Percentiles rank a stretch among this genome's conserved stretches.
Conservation (phyloP, 1,139 yeast species). For the Geotrichum fermentans region DNA sequence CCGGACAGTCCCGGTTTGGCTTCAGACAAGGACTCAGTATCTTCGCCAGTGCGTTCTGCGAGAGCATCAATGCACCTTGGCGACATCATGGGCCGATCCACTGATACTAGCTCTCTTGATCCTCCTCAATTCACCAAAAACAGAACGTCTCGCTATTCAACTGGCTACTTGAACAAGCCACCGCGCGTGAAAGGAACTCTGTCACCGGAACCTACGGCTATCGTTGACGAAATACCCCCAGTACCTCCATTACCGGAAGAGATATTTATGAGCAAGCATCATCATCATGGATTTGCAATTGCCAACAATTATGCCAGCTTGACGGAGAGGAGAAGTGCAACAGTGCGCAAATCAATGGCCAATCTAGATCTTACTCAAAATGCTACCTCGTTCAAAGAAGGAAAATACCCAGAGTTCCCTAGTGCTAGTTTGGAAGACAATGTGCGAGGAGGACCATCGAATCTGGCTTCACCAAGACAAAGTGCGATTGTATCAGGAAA, state of each 20-base stretch:
- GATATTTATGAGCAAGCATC: conserved; percentile 12
- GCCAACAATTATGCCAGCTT: not conserved
- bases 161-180: conserved; percentile 9
- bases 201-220: conserved; percentile 18
- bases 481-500: not conserved
- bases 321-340: not conserved
- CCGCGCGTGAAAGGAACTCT: conserved; percentile 9
- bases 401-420: conserved; percentile 12
- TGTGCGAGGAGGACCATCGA: too few species aligned
- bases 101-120: conserved; percentile 7
- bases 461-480: not conserved
- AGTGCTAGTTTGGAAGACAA: too few species aligned
- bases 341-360: conserved; percentile 3
- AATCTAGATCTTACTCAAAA: not conserved
- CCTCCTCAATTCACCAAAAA: conserved; percentile 3
- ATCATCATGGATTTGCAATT: not conserved
- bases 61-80: conserved; percentile 5
- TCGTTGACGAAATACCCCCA: conserved; percentile 19
- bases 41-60: not conserved
- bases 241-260: conserved; percentile 22
- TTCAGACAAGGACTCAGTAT: not conserved
- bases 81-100: conserved; percentile 7
- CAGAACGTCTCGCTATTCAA: conserved; percentile 12
- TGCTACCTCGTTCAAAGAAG: not conserved
- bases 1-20: not conserved